Evolutionary conservation across 2,329 filamentous ascomycete genomes (phyloP).

Genomic region (Zymoseptoria passerinii): DNA sequence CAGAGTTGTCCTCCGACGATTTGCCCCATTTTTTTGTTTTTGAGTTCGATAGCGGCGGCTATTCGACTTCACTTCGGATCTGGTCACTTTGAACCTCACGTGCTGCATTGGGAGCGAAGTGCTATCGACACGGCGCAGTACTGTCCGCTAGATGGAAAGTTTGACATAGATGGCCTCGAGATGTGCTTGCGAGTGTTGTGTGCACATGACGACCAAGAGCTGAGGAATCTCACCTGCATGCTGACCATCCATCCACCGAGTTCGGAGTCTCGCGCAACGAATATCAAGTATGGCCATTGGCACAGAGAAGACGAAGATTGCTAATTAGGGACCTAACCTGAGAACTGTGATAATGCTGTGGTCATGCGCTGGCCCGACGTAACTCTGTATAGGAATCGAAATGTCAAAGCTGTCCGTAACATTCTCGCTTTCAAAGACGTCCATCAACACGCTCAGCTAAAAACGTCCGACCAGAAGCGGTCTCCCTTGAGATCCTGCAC

Average conservation of each 20-base stretch:
- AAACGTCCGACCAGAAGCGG: slow-evolving; percentile 40
- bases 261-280: neutral
- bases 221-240: neutral
- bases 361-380: neutral
- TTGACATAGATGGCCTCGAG: neutral
- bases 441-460: neutral
- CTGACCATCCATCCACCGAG: neutral
- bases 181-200: neutral
- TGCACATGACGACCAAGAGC: neutral
- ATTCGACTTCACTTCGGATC: neutral
- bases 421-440: too few relatives aligned
- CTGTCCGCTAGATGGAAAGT: neutral
- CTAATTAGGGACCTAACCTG: neutral
- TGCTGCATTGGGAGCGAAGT: neutral
- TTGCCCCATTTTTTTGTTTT: neutral
- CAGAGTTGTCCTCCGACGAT: neutral
- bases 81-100: neutral
- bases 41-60: neutral
- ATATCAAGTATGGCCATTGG: neutral
- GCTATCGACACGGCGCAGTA: neutral
- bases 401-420: too few relatives aligned
- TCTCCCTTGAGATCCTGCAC: slow-evolving; percentile 39
- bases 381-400: neutral
- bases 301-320: neutral
- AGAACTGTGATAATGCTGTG: neutral